Percentiles rank a stretch among this genome's conserved stretches.
These are phyloP conservation scores for Aquilaria malaccensis DNA, from an alignment of 345 rosid genomes.

Conservation along the genomic window DNA sequence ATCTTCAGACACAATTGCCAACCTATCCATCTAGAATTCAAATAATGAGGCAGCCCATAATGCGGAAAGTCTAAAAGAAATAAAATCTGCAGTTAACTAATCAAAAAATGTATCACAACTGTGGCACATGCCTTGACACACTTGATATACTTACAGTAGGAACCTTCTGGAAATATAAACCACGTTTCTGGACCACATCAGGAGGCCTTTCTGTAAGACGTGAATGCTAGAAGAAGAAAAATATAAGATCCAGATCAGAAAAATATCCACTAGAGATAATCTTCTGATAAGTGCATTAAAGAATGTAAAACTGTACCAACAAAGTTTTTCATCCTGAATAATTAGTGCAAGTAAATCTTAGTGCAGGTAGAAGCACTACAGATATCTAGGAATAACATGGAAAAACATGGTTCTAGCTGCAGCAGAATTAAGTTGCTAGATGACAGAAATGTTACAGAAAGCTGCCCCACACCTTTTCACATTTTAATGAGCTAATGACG, in stretches of 20 bases:
- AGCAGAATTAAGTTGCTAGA: conserved; percentile 10
- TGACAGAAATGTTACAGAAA: conserved; percentile 5
- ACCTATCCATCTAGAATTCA: conserved; percentile 74
- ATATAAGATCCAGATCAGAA: neutral
- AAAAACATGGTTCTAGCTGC: neutral
- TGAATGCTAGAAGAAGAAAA: conserved; percentile 50
- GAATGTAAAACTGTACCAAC: no score
- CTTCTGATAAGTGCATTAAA: no score
- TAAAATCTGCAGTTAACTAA: conserved; percentile 10
- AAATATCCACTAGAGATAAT: no score
- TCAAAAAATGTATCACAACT: neutral
- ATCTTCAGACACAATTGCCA: conserved; percentile 68
- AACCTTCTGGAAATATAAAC: conserved; percentile 60
- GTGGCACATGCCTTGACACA: neutral
- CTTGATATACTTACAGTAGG: conserved; percentile 54
- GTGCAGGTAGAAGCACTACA: no score
- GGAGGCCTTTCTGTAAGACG: conserved; percentile 83
- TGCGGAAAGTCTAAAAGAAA: conserved; percentile 1
- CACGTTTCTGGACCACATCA: conserved; percentile 61
- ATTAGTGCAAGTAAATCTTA: no score
- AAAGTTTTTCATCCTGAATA: no score
- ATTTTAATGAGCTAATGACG: conserved; percentile 55
- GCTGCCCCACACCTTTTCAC: conserved; percentile 60
- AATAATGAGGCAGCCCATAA: conserved; percentile 12
- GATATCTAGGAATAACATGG: no score